Evolutionary conservation across 202 grass and related monocot species (phyloP), one percentile per base, ranked within the genome.

Genomic region (Setaria viridis): DNA sequence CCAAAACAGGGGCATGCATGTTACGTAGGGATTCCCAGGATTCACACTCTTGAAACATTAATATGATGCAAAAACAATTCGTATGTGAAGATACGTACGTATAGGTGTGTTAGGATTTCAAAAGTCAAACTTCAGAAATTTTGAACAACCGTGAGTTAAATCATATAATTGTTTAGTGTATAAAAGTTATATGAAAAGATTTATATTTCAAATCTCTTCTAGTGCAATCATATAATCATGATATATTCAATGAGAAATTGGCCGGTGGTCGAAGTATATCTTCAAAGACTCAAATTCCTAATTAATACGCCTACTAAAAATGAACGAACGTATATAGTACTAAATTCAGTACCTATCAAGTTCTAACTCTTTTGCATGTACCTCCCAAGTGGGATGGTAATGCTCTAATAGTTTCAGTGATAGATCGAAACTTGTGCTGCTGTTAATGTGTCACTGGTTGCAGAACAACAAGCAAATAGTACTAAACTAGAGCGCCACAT

Each of bases 1-100:
- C n/a, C 69, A 5, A 5, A 73, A 73, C 47, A 51, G 70, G 45
- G 11, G 2, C 70, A 71, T 71, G 68, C 13, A 71, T 71, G 68
- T 7, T 19, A 67, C 45, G 45, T 37, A 66, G 68, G n/a, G 12
- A 25, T 30, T 71, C 42, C 1, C 19, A 25, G 25, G 25, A 25
- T 25, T 25, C 25, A 25, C 25, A 25, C 19, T 2, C 54, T 8
- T 20, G 41, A 45, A 25, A 25, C 41, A 43, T 25, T 25, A 25
- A 25, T 25, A 25, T 25, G 25, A 41, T 50, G 48, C 48, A 11
- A 11, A 67, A 41, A 20, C 3, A 45, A 45, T 12, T 46, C 2
- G 20, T 14, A 11, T 45, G 39, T 53, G 50, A 14, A 17, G 35
- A 43, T 42, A 7, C 1, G 34, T 2, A 41, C 5, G 5, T 41